phyloP scores from a whole-genome alignment of 495 filamentous ascomycete genomes.

The Hypoxylon crocopeplum region DNA sequence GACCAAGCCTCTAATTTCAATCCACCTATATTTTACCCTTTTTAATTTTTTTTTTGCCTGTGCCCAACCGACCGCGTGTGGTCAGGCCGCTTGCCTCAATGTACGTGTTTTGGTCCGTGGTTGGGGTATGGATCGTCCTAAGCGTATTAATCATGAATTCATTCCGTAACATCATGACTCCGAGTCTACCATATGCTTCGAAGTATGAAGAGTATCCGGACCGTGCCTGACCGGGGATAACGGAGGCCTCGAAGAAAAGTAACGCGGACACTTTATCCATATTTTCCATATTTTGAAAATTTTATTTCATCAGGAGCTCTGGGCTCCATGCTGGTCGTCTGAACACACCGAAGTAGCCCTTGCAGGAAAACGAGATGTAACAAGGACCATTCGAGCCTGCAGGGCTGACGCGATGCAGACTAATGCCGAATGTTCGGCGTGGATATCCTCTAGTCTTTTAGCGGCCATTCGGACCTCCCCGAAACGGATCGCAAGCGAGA shows the following conservation, averaged over 20 bases:
- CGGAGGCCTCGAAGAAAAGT: slow-evolving; percentile 3
- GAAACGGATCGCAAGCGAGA: neutral
- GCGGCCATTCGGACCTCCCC: neutral
- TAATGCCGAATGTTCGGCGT: neutral
- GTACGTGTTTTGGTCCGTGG: neutral
- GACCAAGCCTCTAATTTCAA: slow-evolving; percentile 5
- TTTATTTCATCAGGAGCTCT: neutral
- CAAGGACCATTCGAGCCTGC: neutral
- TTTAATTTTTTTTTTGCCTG: neutral
- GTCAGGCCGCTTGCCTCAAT: neutral
- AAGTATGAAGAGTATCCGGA: neutral
- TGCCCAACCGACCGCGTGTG: neutral
- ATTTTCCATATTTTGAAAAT: slow-evolving; percentile 2
- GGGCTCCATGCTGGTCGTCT: neutral
- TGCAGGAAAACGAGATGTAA: slow-evolving; percentile 3
- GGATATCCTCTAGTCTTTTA: neutral
- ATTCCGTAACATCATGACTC: slow-evolving; percentile 24
- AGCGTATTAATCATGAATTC: slow-evolving; percentile 13
- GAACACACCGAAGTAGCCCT: neutral
- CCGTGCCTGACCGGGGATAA: neutral
- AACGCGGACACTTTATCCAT: slow-evolving; percentile 6
- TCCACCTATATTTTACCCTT: slow-evolving; percentile 8
- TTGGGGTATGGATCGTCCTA: slow-evolving; percentile 3
- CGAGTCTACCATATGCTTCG: slow-evolving; percentile 6
- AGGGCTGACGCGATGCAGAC: neutral